phyloP scores from a whole-genome alignment of 2,329 filamentous ascomycete species.

The Penicillium paneum region DNA sequence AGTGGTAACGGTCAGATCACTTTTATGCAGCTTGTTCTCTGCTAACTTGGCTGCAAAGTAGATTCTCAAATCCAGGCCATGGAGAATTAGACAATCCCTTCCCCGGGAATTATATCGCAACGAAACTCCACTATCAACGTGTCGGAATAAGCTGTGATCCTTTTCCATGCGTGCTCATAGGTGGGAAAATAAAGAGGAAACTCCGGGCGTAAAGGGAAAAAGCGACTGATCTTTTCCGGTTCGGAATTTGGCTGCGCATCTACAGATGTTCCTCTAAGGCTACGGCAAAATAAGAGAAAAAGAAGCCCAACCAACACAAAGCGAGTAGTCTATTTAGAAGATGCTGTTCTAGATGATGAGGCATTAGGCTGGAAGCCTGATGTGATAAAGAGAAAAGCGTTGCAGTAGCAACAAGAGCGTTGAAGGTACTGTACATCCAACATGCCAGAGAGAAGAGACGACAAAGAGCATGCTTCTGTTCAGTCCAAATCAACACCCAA shows the following conservation, averaged over 20 bases:
- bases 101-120: not conserved
- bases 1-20: no score
- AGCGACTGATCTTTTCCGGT: not conserved
- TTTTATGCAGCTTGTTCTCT: not conserved
- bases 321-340: not conserved
- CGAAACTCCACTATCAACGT: not conserved
- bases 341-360: not conserved
- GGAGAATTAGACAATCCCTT: not conserved
- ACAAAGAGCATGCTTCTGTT: not conserved
- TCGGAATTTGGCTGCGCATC: not conserved
- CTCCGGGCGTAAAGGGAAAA: not conserved
- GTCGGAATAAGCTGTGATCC: not conserved
- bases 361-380: not conserved
- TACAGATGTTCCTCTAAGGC: not conserved
- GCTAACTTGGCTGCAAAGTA: not conserved
- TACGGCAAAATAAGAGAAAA: not conserved
- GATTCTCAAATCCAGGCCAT: not conserved
- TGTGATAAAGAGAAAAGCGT: not conserved
- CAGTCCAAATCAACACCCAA: not conserved
- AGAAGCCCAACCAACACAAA: not conserved
- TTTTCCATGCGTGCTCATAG: constrained; percentile 9
- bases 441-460: not conserved
- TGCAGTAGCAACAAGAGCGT: not conserved
- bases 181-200: constrained; percentile 16
- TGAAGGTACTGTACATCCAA: constrained; percentile 1